Conservation (phyloP, 306 rosid genomes). For the Hippophae tibetana region DNA sequence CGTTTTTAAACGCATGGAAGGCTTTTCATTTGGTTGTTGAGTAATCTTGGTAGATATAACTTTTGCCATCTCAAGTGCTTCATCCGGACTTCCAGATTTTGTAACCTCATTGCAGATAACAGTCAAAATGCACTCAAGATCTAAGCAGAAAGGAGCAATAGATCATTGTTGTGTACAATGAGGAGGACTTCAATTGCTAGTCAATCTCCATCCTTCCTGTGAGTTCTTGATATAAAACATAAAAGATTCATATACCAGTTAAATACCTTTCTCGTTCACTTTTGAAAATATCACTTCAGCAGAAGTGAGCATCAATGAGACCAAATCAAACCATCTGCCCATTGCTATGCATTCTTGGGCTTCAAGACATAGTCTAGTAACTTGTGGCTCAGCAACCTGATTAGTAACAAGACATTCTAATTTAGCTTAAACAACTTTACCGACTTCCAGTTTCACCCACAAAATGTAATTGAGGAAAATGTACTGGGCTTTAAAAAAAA, state of each 20-base stretch:
- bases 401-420: conserved; percentile 10
- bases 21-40: conserved; percentile 70
- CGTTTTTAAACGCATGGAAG: conserved; percentile 82
- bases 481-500: neutral
- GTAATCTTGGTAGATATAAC: conserved; percentile 52
- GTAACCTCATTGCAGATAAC: conserved; percentile 80
- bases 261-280: conserved; percentile 84
- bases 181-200: neutral
- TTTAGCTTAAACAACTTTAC: conserved; percentile 2
- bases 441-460: neutral
- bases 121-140: conserved; percentile 76
- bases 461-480: neutral
- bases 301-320: conserved; percentile 69
- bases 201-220: neutral
- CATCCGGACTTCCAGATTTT: conserved; percentile 59
- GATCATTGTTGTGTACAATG: conserved; percentile 3
- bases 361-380: conserved; percentile 61
- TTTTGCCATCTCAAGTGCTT: conserved; percentile 63
- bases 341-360: conserved; percentile 59
- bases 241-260: neutral
- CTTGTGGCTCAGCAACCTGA: conserved; percentile 82
- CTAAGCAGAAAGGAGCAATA: conserved; percentile 27
- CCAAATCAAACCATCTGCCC: conserved; percentile 82
- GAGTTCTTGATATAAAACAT: neutral
- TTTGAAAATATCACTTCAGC: conserved; percentile 83